phyloP scores from a whole-genome alignment of 2,329 filamentous ascomycete genomes.

The Monosporascus sp. region DNA sequence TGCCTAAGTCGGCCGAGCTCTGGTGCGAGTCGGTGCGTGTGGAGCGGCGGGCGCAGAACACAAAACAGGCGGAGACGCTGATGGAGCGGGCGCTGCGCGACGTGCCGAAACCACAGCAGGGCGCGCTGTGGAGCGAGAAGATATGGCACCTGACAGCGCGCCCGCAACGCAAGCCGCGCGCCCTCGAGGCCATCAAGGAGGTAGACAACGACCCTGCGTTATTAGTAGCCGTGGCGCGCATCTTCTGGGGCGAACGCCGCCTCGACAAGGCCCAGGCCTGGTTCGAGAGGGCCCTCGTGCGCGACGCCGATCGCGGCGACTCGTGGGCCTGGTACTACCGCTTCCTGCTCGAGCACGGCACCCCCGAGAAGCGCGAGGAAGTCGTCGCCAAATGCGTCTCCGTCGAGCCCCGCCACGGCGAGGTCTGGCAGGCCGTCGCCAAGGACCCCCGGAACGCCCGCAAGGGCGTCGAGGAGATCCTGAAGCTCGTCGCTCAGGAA shows the following conservation, averaged over 20 bases:
- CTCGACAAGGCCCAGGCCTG: constrained; percentile 92
- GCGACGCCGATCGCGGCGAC: constrained; percentile 84
- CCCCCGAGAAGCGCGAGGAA: constrained; percentile 84
- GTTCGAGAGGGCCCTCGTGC: constrained; percentile 92
- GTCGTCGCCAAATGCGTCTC: constrained; percentile 74
- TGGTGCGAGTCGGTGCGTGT: constrained; percentile 94
- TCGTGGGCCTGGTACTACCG: constrained; percentile 98
- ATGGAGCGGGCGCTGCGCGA: constrained; percentile 94
- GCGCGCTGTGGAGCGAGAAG: constrained; percentile 85
- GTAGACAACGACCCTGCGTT: constrained; percentile 87
- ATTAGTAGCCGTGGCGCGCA: constrained; percentile 86
- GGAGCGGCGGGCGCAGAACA: constrained; percentile 81
- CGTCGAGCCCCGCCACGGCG: constrained; percentile 86
- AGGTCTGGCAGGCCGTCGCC: constrained; percentile 79
- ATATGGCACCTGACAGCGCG: constrained; percentile 92
- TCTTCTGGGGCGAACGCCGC: constrained; percentile 91
- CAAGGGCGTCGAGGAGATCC: constrained; percentile 70
- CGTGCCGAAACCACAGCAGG: constrained; percentile 66
- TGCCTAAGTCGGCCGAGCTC: constrained; percentile 77
- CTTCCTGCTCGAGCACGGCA: constrained; percentile 88
- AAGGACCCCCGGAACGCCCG: constrained; percentile 82
- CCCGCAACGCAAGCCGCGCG: constrained; percentile 86
- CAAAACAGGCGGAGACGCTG: constrained; percentile 76
- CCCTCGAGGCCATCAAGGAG: constrained; percentile 92
- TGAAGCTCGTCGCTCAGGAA: constrained; percentile 68